Evolutionary conservation across 2,329 filamentous ascomycete genomes (phyloP), one percentile per base, ranked within the genome.

Genomic region (Colletotrichum higginsianum): DNA sequence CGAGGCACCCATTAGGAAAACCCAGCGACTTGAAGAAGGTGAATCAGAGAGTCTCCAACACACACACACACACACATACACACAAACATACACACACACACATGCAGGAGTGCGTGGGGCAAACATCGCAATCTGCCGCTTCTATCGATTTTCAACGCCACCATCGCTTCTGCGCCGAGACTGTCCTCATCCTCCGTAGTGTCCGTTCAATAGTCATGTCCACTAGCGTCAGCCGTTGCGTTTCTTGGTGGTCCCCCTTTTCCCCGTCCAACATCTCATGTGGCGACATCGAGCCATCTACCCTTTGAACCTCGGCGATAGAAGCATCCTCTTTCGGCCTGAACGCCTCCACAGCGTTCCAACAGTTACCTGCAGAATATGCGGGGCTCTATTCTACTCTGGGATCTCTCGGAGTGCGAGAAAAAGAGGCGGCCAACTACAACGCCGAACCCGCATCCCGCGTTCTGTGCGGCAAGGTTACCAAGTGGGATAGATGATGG

Each of bases 271-370:
- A 63, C 65, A 52, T 68, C 42, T 40, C 58, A 47, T 40, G 68
- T 71, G 8, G 35, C 69, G 46, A 69, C 26, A 53, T 69, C 69
- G 69, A 60, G 60, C 68, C 60, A 62, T 62, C 16, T 38, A n/a
- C 12, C 26, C 44, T 26, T 58, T 53, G 68, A 15, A 63, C 42
- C 67, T 63, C 65, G 58, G 58, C 53, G 58, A 68, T 55, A 60
- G 49, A 21, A 30, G 30, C 53, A 44, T 18, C 44, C 38, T 49
- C 44, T 63, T 50, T 40, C 16, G 50, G 35, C 9, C 38, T 50
- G 30, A 52, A 38, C 35, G 35, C 6, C 23, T 26, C 42, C 21
- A 52, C 42, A 16, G 30, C 18, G 44, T n/a, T 46, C 26, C 58
- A 61, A 50, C 58, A 23, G 58, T n/a, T 40, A 15, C 58, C 46